Percentiles rank a stretch among this genome's conserved stretches.
These are phyloP conservation scores for Aspergillus egyptiacus DNA, from an alignment of 495 filamentous ascomycete genomes.

Conservation along the genomic window DNA sequence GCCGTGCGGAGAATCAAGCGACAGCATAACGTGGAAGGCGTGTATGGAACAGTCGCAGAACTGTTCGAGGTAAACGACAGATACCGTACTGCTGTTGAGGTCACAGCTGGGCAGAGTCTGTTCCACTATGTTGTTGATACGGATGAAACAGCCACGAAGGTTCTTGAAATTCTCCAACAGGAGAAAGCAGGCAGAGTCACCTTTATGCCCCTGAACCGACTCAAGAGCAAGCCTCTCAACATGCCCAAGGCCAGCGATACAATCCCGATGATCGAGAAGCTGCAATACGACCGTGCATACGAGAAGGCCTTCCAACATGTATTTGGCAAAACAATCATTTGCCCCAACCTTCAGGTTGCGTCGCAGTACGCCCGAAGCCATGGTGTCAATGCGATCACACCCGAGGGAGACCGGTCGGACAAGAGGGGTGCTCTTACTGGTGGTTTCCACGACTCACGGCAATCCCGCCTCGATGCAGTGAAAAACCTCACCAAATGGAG, in stretches of 20 bases:
- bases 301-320: slow-evolving; percentile 86
- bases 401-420: slow-evolving; percentile 87
- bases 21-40: slow-evolving; percentile 71
- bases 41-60: slow-evolving; percentile 89
- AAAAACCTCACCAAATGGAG: slow-evolving; percentile 69
- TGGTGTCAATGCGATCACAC: slow-evolving; percentile 85
- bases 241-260: slow-evolving; percentile 84
- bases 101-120: slow-evolving; percentile 83
- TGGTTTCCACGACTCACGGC: slow-evolving; percentile 79
- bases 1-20: slow-evolving; percentile 74
- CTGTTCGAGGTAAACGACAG: slow-evolving; percentile 78
- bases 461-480: slow-evolving; percentile 78
- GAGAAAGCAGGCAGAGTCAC: slow-evolving; percentile 82
- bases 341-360: slow-evolving; percentile 78
- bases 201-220: slow-evolving; percentile 84
- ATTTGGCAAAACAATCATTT: slow-evolving; percentile 93
- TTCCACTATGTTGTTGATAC: slow-evolving; percentile 98
- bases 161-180: slow-evolving; percentile 73
- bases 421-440: slow-evolving; percentile 92
- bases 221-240: slow-evolving; percentile 61
- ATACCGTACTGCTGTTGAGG: slow-evolving; percentile 85
- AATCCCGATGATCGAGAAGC: slow-evolving; percentile 76
- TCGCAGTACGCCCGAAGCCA: slow-evolving; percentile 87
- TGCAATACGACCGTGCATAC: slow-evolving; percentile 70
- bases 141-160: slow-evolving; percentile 75